phyloP scores from a whole-genome alignment of 1,139 yeast genomes.

The Diutina catenulata region DNA sequence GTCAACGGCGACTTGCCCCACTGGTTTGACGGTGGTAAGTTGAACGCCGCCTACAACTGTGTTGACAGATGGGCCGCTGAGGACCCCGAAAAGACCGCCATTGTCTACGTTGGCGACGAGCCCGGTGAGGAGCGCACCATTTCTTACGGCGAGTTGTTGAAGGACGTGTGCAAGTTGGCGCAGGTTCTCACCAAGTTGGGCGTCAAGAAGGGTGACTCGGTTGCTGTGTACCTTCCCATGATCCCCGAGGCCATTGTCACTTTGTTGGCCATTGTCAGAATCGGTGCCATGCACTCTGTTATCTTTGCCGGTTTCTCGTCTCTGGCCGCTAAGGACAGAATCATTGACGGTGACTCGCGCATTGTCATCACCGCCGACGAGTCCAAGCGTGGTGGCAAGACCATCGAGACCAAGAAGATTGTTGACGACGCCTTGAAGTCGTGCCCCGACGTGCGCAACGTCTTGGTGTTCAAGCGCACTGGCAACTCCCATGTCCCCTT shows the following conservation, averaged over 20 bases:
- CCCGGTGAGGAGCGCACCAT: constrained; percentile 50
- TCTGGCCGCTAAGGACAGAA: constrained; percentile 65
- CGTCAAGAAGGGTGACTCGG: constrained; percentile 73
- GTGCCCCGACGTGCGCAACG: constrained; percentile 58
- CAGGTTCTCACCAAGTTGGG: constrained; percentile 57
- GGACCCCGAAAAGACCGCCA: constrained; percentile 65
- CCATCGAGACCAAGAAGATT: constrained; percentile 70
- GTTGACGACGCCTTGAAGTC: constrained; percentile 70
- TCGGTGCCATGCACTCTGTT: constrained; percentile 77
- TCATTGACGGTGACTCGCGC: constrained; percentile 63
- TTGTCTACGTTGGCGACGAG: constrained; percentile 73
- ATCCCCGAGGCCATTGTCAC: constrained; percentile 72
- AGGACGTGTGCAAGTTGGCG: constrained; percentile 58
- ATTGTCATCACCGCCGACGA: constrained; percentile 74
- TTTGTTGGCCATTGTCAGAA: constrained; percentile 59
- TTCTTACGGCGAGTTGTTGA: constrained; percentile 61
- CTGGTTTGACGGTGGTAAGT: constrained; percentile 69
- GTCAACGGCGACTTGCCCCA: constrained; percentile 57
- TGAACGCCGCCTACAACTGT: constrained; percentile 68
- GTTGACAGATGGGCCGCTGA: constrained; percentile 72
- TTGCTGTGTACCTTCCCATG: constrained; percentile 81
- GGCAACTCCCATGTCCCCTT: constrained; percentile 19
- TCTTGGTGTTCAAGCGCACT: constrained; percentile 63
- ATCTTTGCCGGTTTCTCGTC: constrained; percentile 79
- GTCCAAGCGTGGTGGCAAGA: constrained; percentile 73